phyloP scores from a whole-genome alignment of 2,329 filamentous ascomycete species.

The Hypoxylon sp. region DNA sequence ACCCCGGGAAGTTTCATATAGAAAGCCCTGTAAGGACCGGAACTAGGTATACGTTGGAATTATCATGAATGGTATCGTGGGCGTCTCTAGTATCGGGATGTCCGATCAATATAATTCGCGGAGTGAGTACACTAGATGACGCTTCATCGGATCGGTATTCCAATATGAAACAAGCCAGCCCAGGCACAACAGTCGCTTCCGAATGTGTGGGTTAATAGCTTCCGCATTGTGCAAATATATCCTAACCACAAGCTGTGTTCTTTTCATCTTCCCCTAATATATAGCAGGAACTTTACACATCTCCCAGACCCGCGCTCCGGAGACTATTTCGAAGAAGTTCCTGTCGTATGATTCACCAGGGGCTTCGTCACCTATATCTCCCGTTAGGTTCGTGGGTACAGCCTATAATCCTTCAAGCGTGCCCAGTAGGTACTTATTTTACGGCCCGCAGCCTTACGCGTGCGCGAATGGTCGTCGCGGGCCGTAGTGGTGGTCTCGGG shows the following conservation, averaged over 20 bases:
- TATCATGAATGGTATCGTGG: constrained; percentile 4
- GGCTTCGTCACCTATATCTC: background rate
- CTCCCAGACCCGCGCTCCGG: background rate
- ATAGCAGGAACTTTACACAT: background rate
- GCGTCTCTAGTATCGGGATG: background rate
- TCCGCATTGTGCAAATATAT: background rate
- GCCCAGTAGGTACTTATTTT: background rate
- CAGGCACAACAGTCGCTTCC: background rate
- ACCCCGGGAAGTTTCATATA: background rate
- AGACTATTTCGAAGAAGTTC: constrained; percentile 8
- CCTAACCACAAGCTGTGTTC: background rate
- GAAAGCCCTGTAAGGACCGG: background rate
- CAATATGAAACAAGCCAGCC: background rate
- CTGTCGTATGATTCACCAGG: background rate
- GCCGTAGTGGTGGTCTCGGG: constrained; percentile 4
- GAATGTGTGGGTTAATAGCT: background rate
- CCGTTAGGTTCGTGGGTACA: background rate
- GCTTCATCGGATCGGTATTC: background rate
- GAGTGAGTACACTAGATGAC: constrained; percentile 1
- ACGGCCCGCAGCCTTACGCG: background rate
- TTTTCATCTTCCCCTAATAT: background rate
- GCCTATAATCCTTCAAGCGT: background rate
- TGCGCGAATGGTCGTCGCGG: constrained; percentile 5
- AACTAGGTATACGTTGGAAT: background rate
- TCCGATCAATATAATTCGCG: constrained; percentile 5